Evolutionary conservation across 2,329 filamentous ascomycete genomes (phyloP).

Genomic region (Scedosporium apiospermum): DNA sequence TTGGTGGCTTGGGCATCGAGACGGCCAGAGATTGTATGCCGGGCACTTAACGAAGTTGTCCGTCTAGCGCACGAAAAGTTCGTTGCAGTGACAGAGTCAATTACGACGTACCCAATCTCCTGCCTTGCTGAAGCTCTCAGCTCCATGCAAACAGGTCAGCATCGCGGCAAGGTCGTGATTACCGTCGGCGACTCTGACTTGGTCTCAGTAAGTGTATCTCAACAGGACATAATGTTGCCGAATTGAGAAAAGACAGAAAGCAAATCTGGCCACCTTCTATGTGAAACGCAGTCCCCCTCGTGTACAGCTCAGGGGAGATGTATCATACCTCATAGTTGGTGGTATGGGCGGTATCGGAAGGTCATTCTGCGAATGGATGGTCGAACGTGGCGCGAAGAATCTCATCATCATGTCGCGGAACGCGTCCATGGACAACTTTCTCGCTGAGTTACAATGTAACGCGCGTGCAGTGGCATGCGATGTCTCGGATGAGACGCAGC

Average conservation of each 20-base stretch:
- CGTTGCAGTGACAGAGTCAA: constrained; percentile 11
- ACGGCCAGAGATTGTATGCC: not conserved
- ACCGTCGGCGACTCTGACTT: constrained; percentile 4
- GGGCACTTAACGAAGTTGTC: constrained; percentile 1
- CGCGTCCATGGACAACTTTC: too few relatives aligned
- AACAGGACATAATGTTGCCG: too few relatives aligned
- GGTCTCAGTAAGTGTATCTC: not conserved
- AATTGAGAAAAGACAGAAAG: too few relatives aligned
- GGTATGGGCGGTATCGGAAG: constrained; percentile 15
- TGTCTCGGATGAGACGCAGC: too few relatives aligned
- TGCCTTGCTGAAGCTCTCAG: not conserved
- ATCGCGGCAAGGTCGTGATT: constrained; percentile 13
- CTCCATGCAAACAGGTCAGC: constrained; percentile 10
- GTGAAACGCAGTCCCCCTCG: too few relatives aligned
- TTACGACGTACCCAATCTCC: constrained; percentile 13
- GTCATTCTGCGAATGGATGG: constrained; percentile 12
- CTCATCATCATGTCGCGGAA: constrained; percentile 19
- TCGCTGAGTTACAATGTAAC: too few relatives aligned
- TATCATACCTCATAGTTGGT: constrained; percentile 14
- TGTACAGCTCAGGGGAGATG: not conserved
- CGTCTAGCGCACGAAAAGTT: constrained; percentile 1
- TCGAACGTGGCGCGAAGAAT: constrained; percentile 14
- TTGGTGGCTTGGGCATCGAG: constrained; percentile 11
- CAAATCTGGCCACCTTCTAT: too few relatives aligned
- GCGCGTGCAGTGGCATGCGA: too few relatives aligned